Evolutionary conservation across 345 rosid genomes (phyloP).

Genomic region (Euphorbia pulcherrima): DNA sequence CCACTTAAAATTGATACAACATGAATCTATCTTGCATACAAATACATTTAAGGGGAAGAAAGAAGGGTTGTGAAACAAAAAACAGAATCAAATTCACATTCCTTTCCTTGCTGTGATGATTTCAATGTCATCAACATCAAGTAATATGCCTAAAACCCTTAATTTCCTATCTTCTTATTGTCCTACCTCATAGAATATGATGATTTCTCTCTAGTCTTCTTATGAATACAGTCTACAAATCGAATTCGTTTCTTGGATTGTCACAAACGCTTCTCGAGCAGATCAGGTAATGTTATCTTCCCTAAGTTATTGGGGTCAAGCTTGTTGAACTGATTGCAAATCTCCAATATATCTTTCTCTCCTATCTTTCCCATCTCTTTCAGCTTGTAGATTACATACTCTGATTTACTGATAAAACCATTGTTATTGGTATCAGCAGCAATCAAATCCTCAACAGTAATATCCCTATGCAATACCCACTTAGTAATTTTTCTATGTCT

Average conservation of each 20-base stretch:
- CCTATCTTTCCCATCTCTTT: constrained; percentile 65
- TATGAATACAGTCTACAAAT: neutral
- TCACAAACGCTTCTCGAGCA: constrained; percentile 34
- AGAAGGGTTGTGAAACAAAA: neutral
- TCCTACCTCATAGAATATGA: no score
- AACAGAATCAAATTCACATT: neutral
- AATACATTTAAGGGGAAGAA: neutral
- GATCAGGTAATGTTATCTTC: constrained; percentile 51
- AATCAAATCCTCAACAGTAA: constrained; percentile 39
- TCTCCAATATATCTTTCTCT: constrained; percentile 53
- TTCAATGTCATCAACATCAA: neutral
- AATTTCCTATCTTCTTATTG: neutral
- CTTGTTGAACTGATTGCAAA: constrained; percentile 58
- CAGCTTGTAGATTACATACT: constrained; percentile 66
- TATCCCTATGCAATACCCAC: constrained; percentile 43
- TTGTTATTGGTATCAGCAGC: constrained; percentile 39
- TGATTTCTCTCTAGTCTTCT: neutral
- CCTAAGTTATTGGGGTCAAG: constrained; percentile 56
- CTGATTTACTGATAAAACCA: constrained; percentile 56
- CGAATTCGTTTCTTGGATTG: neutral
- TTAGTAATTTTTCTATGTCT: constrained; percentile 39
- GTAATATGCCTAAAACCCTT: neutral
- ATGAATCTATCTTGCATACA: neutral
- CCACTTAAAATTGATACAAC: neutral
- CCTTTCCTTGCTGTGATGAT: neutral